phyloP scores from a whole-genome alignment of 129 eudicot species.

The Logfia minima region DNA sequence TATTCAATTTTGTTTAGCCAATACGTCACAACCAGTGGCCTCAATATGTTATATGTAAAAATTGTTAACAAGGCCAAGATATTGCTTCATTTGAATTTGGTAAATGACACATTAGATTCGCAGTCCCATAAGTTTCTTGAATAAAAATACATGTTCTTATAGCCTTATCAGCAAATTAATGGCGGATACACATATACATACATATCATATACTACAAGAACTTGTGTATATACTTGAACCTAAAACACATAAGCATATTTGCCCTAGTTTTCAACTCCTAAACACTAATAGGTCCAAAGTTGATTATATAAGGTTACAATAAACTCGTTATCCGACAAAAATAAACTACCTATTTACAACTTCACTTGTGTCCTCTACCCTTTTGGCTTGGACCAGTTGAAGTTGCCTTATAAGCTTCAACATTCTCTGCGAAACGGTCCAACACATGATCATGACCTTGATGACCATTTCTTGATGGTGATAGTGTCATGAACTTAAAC shows the following conservation, averaged over 20 bases:
- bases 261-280: slow-evolving; percentile 20
- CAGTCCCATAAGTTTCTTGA: not conserved
- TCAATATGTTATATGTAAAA: too few relatives aligned
- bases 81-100: too few relatives aligned
- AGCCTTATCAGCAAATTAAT: not conserved
- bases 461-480: slow-evolving; percentile 21
- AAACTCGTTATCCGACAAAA: slow-evolving; percentile 12
- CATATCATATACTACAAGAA: slow-evolving; percentile 10
- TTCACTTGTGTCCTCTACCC: slow-evolving; percentile 48
- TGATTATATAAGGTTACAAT: slow-evolving; percentile 1
- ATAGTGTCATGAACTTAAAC: slow-evolving; percentile 20
- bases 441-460: slow-evolving; percentile 17
- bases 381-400: slow-evolving; percentile 44
- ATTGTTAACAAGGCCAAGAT: too few relatives aligned
- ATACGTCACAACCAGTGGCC: too few relatives aligned
- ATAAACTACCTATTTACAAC: slow-evolving; percentile 24
- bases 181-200: slow-evolving; percentile 5
- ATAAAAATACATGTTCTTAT: not conserved
- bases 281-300: slow-evolving; percentile 18
- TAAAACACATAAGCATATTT: slow-evolving; percentile 1
- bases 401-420: slow-evolving; percentile 31
- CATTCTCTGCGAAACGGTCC: slow-evolving; percentile 8
- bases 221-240: not conserved
- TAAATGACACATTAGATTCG: too few relatives aligned
- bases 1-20: too few relatives aligned